phyloP scores from a whole-genome alignment of 2,329 filamentous ascomycete genomes.

The Aspergillus chevalieri region DNA sequence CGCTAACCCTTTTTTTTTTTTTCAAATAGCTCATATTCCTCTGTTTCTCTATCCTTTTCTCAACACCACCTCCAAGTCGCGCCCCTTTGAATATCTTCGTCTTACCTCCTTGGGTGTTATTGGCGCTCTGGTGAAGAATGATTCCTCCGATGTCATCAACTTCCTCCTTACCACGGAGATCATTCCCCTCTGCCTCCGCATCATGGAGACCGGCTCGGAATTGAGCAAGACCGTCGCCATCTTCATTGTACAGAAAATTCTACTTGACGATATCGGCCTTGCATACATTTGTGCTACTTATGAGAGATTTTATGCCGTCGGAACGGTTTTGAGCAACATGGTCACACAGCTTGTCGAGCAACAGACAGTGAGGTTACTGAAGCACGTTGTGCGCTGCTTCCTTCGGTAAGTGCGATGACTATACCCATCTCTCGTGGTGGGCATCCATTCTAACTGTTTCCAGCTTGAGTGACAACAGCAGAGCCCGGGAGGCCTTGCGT shows the following conservation, averaged over 20 bases:
- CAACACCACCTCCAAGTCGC: constrained; percentile 96
- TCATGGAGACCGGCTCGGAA: constrained; percentile 98
- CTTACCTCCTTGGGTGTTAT: constrained; percentile 95
- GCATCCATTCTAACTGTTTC: constrained; percentile 2
- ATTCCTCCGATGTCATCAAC: constrained; percentile 97
- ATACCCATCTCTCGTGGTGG: not conserved
- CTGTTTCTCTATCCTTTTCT: constrained; percentile 97
- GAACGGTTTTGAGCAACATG: constrained; percentile 97
- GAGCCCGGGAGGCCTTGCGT: constrained; percentile 85
- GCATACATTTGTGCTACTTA: constrained; percentile 99
- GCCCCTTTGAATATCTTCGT: constrained; percentile 94
- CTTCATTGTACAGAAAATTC: constrained; percentile 98
- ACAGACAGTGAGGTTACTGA: constrained; percentile 89
- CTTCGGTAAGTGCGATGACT: constrained; percentile 59
- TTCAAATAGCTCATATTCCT: constrained; percentile 75
- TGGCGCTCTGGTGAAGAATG: constrained; percentile 95
- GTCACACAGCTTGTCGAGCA: constrained; percentile 95
- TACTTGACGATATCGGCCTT: constrained; percentile 91
- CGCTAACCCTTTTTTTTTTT: constrained; percentile 5
- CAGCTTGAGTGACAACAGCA: constrained; percentile 90
- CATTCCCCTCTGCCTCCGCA: constrained; percentile 91
- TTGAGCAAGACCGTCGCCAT: constrained; percentile 98
- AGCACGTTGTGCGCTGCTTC: constrained; percentile 97
- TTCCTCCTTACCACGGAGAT: constrained; percentile 98
- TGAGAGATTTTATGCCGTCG: constrained; percentile 95